These are phyloP conservation scores for Cercis canadensis DNA, from an alignment of 306 rosid species.

Conservation along the genomic window DNA sequence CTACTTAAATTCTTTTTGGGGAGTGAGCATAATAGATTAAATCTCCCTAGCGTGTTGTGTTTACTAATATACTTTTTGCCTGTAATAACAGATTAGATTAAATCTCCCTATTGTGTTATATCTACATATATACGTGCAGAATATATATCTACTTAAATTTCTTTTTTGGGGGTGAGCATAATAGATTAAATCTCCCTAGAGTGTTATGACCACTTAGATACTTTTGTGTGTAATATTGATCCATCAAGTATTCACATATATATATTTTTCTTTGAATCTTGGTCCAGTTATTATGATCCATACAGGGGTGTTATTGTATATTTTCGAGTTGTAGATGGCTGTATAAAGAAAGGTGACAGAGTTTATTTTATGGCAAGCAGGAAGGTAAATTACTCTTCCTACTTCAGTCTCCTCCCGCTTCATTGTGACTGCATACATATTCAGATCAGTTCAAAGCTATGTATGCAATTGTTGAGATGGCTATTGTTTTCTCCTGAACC, in stretches of 20 bases:
- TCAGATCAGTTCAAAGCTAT: slow-evolving; percentile 13
- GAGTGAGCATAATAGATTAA: too few relatives aligned
- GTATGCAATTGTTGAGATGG: not conserved
- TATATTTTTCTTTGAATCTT: slow-evolving; percentile 39
- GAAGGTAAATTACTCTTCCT: slow-evolving; percentile 60
- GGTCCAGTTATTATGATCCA: slow-evolving; percentile 89
- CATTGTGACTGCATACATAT: slow-evolving; percentile 21
- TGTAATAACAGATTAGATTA: too few relatives aligned
- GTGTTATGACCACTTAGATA: slow-evolving; percentile 26
- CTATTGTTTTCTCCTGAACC: slow-evolving; percentile 20
- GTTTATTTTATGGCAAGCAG: slow-evolving; percentile 89
- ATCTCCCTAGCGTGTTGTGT: too few relatives aligned
- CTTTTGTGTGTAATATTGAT: slow-evolving; percentile 28
- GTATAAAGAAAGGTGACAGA: slow-evolving; percentile 89
- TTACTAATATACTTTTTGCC: too few relatives aligned
- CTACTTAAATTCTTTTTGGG: too few relatives aligned
- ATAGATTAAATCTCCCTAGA: slow-evolving; percentile 7
- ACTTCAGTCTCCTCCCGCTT: slow-evolving; percentile 25
- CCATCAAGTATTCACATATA: slow-evolving; percentile 32
- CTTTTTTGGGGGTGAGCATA: not conserved
- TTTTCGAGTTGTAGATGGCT: slow-evolving; percentile 89
- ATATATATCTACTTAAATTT: too few relatives aligned
- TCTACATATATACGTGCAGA: too few relatives aligned
- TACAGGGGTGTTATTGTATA: slow-evolving; percentile 94
- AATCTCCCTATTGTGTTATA: too few relatives aligned